phyloP scores from a whole-genome alignment of 768 basidiomycete species.

The Coprinopsis cinerea region DNA sequence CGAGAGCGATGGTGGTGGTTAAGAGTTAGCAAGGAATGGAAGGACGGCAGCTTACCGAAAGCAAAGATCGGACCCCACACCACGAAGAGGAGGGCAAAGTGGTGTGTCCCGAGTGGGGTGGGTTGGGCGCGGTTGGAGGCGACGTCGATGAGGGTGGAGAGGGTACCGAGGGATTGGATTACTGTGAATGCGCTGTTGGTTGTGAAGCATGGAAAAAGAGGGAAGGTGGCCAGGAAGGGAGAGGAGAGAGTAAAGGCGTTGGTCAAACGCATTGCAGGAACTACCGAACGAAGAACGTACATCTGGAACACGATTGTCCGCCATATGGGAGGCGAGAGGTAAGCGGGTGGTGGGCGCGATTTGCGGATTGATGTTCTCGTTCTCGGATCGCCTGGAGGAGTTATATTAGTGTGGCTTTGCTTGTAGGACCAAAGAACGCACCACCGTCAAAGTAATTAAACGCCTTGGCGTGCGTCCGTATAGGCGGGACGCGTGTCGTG shows the following conservation, averaged over 20 bases:
- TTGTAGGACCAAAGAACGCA: background rate
- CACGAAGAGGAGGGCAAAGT: slow-evolving; percentile 51
- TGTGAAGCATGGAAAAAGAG: background rate
- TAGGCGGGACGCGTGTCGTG: background rate
- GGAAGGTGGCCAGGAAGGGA: too few relatives aligned
- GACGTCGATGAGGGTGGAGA: slow-evolving; percentile 50
- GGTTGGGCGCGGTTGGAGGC: slow-evolving; percentile 31
- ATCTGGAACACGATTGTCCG: slow-evolving; percentile 52
- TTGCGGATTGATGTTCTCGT: background rate
- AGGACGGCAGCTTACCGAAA: slow-evolving; percentile 36
- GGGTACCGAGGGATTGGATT: slow-evolving; percentile 41
- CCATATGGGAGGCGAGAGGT: slow-evolving; percentile 41
- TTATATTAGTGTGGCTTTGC: background rate
- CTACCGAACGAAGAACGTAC: slow-evolving; percentile 22
- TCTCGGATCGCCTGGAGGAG: background rate
- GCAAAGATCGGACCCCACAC: slow-evolving; percentile 56
- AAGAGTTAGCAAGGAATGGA: background rate
- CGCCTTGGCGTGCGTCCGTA: background rate
- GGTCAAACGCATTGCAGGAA: background rate
- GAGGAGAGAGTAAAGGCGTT: too few relatives aligned
- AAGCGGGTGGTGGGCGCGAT: slow-evolving; percentile 23
- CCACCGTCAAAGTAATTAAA: slow-evolving; percentile 3
- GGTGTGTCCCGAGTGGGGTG: slow-evolving; percentile 57
- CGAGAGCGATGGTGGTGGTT: background rate
- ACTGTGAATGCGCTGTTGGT: slow-evolving; percentile 35